Percentiles rank a stretch among this genome's conserved stretches.
Evolutionary conservation across 1,139 yeast species (phyloP).

Genomic region (Debaryomyces subglobosus): DNA sequence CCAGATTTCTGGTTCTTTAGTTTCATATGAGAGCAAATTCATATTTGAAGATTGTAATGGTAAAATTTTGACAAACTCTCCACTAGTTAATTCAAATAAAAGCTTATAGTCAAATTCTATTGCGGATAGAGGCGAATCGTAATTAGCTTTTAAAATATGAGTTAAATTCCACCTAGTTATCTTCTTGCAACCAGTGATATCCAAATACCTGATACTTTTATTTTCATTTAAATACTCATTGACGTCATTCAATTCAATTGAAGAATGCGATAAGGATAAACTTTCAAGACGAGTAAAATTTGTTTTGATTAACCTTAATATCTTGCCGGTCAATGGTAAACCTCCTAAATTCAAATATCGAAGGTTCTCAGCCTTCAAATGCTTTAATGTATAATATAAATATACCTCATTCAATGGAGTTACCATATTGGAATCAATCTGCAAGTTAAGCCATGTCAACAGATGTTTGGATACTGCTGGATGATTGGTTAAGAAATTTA

Average conservation of each 20-base stretch:
- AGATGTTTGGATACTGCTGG: slow-evolving; percentile 63
- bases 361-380: slow-evolving; percentile 54
- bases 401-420: slow-evolving; percentile 64
- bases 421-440: slow-evolving; percentile 70
- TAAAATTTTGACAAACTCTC: slow-evolving; percentile 36
- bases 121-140: slow-evolving; percentile 33
- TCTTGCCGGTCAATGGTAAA: slow-evolving; percentile 59
- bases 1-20: slow-evolving; percentile 46
- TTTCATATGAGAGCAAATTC: slow-evolving; percentile 18
- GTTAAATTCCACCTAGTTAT: slow-evolving; percentile 29
- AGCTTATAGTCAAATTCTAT: slow-evolving; percentile 47
- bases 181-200: slow-evolving; percentile 43
- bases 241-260: slow-evolving; percentile 52
- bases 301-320: slow-evolving; percentile 56
- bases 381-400: slow-evolving; percentile 57
- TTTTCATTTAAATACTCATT: slow-evolving; percentile 47
- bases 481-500: slow-evolving; percentile 72
- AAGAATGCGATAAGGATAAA: slow-evolving; percentile 63
- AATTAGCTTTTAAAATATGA: slow-evolving; percentile 30
- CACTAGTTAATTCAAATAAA: slow-evolving; percentile 44
- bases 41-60: slow-evolving; percentile 32
- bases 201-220: slow-evolving; percentile 33
- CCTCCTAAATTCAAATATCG: slow-evolving; percentile 75
- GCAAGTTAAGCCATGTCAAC: slow-evolving; percentile 76
- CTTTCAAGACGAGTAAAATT: slow-evolving; percentile 61